Conservation (phyloP, 2,329 filamentous ascomycete genomes). For the Fusarium piperis region DNA sequence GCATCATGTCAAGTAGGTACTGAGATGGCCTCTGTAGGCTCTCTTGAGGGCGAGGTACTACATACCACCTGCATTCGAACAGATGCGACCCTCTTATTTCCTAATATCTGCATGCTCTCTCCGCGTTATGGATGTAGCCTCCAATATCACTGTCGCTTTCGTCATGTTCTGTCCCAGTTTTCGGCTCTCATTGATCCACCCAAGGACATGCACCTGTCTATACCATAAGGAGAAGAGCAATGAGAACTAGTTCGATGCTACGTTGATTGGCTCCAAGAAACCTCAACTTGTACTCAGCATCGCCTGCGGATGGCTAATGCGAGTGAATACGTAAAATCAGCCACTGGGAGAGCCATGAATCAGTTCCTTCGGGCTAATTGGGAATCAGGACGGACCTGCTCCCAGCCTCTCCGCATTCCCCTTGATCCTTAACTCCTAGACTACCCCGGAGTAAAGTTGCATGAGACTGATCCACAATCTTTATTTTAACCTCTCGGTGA, state of each 20-base stretch:
- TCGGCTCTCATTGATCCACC: not conserved
- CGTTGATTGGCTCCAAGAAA: not conserved
- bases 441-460: not conserved
- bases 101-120: not conserved
- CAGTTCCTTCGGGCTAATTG: not conserved
- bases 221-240: not conserved
- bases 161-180: not conserved
- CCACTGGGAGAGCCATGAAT: not conserved
- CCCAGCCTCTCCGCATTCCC: not conserved
- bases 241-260: not conserved
- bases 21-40: not conserved
- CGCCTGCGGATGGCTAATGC: not conserved
- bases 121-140: not conserved
- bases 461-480: not conserved
- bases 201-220: not conserved
- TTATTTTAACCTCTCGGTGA: not conserved
- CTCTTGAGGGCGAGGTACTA: not conserved
- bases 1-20: not conserved
- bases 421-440: not conserved
- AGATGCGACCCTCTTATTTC: not conserved
- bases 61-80: not conserved
- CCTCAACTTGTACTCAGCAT: not conserved
- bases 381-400: not conserved
- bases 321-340: not conserved
- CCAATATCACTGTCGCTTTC: not conserved